Percentiles rank a stretch among this genome's conserved stretches.
These are phyloP conservation scores for Oryza glaberrima DNA, from an alignment of 176 grass and related monocot genomes.

Conservation along the genomic window DNA sequence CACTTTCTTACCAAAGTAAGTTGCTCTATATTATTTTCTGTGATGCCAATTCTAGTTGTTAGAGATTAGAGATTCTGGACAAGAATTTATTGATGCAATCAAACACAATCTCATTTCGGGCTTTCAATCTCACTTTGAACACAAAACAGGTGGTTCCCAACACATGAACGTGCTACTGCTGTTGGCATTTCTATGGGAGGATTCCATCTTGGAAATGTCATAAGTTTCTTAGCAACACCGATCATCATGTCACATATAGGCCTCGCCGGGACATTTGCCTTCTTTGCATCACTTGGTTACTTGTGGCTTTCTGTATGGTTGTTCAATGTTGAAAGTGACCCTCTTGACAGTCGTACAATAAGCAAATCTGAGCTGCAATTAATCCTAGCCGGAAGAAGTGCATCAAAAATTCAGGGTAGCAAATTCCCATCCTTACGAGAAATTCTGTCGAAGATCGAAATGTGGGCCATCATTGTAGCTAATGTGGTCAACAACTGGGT, in stretches of 20 bases:
- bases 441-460: slow-evolving; percentile 70
- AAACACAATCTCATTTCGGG: slow-evolving; percentile 13
- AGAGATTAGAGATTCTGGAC: slow-evolving; percentile 29
- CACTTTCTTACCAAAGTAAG: slow-evolving; percentile 89
- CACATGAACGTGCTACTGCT: slow-evolving; percentile 83
- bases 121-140: slow-evolving; percentile 31
- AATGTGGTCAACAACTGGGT: slow-evolving; percentile 99
- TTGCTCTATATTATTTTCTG: background rate
- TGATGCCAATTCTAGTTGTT: slow-evolving; percentile 5
- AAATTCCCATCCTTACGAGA: slow-evolving; percentile 65
- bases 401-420: slow-evolving; percentile 50
- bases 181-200: slow-evolving; percentile 93
- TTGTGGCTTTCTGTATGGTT: slow-evolving; percentile 74
- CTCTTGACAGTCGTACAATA: slow-evolving; percentile 68
- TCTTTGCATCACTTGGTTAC: slow-evolving; percentile 79
- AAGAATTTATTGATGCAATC: background rate
- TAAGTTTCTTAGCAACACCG: slow-evolving; percentile 83
- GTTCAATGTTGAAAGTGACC: slow-evolving; percentile 78
- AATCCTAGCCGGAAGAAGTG: slow-evolving; percentile 77
- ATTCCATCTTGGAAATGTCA: slow-evolving; percentile 97
- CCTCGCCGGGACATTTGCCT: slow-evolving; percentile 67
- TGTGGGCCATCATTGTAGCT: slow-evolving; percentile 80
- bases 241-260: slow-evolving; percentile 85
- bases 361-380: slow-evolving; percentile 79
- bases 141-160: slow-evolving; percentile 91